Conservation (phyloP, 2,329 filamentous ascomycete genomes). For the Didymosphaeria variabile region DNA sequence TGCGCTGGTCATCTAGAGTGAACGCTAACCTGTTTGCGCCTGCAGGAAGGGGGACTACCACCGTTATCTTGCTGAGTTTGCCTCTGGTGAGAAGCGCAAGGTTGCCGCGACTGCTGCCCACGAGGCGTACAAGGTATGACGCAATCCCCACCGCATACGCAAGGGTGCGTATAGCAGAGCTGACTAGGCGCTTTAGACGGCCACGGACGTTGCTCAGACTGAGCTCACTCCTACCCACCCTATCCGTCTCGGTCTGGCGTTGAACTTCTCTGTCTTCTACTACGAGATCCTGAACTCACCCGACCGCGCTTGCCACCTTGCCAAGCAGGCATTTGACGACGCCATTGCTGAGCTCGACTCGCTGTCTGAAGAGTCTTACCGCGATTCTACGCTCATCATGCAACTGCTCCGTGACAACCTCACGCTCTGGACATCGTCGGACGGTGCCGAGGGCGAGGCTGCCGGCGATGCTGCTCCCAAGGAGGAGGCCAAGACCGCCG, state of each 20-base stretch:
- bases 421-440: constrained; percentile 96
- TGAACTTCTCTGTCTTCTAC: constrained; percentile 99
- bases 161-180: constrained; percentile 21
- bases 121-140: constrained; percentile 94
- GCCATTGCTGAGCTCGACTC: constrained; percentile 99
- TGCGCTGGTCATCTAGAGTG: neutral
- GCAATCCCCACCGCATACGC: constrained; percentile 28
- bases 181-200: constrained; percentile 69
- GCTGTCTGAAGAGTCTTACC: constrained; percentile 96
- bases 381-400: constrained; percentile 99
- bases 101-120: constrained; percentile 84
- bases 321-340: constrained; percentile 99
- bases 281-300: constrained; percentile 99
- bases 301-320: constrained; percentile 95
- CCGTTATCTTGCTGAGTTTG: constrained; percentile 94
- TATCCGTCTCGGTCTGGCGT: constrained; percentile 94
- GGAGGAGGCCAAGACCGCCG: constrained; percentile 68
- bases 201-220: constrained; percentile 97
- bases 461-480: constrained; percentile 65
- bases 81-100: constrained; percentile 92
- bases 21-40: constrained; percentile 25
- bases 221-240: constrained; percentile 97
- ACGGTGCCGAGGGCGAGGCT: constrained; percentile 80
- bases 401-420: constrained; percentile 98
- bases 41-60: constrained; percentile 96